Conservation (phyloP, 148 eudicot genomes). For the Suaeda aralocaspica region DNA sequence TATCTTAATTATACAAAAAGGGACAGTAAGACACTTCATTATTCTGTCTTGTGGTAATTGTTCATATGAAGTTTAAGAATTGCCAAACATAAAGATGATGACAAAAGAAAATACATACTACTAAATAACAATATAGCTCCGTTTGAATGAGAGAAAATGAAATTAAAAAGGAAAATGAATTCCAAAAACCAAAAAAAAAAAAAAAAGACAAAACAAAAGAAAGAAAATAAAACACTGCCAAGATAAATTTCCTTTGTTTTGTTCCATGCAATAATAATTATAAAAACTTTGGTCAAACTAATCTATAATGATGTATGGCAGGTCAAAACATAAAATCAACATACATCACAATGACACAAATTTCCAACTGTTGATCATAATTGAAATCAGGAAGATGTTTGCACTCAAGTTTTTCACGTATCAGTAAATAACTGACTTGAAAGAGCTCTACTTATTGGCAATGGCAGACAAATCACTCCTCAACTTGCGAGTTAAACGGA, state of each 20-base stretch:
- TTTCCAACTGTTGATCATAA: neutral
- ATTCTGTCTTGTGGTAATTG: neutral
- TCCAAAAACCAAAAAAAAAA: too few species aligned
- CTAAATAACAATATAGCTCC: neutral
- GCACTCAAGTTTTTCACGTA: neutral
- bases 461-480: too few species aligned
- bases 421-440: neutral
- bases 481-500: too few species aligned
- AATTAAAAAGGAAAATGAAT: neutral
- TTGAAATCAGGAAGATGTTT: neutral
- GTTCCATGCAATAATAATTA: too few species aligned
- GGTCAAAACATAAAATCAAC: too few species aligned
- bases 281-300: too few species aligned
- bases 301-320: too few species aligned
- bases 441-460: too few species aligned
- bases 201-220: too few species aligned
- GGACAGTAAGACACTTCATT: neutral
- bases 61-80: too few species aligned
- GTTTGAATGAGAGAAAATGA: neutral
- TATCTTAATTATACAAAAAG: neutral
- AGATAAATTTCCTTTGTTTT: too few species aligned
- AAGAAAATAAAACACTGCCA: too few species aligned
- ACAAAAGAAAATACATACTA: neutral
- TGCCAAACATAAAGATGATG: conserved; percentile 7
- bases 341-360: neutral